Conservation (phyloP, 2,329 filamentous ascomycete species). For the Colletotrichum neosansevieriae region DNA sequence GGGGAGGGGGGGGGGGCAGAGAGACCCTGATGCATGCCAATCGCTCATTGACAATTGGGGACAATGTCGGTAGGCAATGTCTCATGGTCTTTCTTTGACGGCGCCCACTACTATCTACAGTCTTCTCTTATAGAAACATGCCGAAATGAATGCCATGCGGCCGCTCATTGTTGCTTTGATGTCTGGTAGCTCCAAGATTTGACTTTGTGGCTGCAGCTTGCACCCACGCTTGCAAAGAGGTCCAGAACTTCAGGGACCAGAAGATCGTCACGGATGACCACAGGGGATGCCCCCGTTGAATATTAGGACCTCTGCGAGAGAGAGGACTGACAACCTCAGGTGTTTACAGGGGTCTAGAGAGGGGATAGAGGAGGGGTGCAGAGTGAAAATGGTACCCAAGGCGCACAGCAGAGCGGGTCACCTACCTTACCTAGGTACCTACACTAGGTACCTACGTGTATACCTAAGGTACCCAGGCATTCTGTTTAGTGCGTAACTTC, state of each 20-base stretch:
- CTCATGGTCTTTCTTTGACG: constrained; percentile 2
- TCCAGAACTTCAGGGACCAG: constrained; percentile 40
- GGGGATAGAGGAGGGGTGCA: not conserved
- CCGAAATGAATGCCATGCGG: constrained; percentile 16
- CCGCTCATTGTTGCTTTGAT: constrained; percentile 7
- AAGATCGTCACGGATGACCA: constrained; percentile 22
- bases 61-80: constrained; percentile 1
- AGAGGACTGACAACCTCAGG: not conserved
- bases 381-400: not conserved
- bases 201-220: constrained; percentile 32
- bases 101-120: not conserved
- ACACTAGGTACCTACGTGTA: no score
- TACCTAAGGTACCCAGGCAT: no score
- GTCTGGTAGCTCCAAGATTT: constrained; percentile 11
- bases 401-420: not conserved
- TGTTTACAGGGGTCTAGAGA: no score
- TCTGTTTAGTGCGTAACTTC: no score
- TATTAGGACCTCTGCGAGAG: not conserved
- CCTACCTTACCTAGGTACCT: no score
- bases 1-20: not conserved
- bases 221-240: constrained; percentile 15
- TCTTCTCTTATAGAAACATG: constrained; percentile 22
- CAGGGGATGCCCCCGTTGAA: constrained; percentile 23
- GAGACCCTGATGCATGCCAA: not conserved
- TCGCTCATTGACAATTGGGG: no score